Conservation (phyloP, 1,139 yeast genomes). For the Yamadazyma buinensis region DNA sequence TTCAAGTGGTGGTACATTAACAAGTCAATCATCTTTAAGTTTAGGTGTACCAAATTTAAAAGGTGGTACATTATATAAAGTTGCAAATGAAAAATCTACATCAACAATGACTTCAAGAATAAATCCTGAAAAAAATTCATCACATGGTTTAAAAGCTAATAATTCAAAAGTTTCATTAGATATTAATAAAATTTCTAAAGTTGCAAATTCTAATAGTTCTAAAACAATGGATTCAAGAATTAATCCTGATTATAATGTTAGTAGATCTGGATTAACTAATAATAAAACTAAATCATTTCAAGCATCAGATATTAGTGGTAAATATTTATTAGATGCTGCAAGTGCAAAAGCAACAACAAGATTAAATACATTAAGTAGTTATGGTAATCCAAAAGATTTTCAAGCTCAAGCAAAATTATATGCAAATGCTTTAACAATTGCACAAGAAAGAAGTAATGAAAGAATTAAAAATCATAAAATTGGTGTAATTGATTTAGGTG, state of each 20-base stretch:
- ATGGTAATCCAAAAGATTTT: constrained; percentile 30
- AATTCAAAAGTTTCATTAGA: constrained; percentile 27
- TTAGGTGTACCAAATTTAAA: constrained; percentile 40
- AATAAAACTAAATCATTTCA: constrained; percentile 34
- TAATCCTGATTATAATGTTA: constrained; percentile 39
- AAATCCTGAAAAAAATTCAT: constrained; percentile 40
- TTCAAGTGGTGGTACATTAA: constrained; percentile 11
- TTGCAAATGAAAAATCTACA: constrained; percentile 43
- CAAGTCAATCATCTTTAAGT: constrained; percentile 6
- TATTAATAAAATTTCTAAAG: constrained; percentile 37
- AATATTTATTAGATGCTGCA: constrained; percentile 59
- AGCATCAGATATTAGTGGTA: constrained; percentile 47
- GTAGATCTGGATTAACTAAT: constrained; percentile 37
- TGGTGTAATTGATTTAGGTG: constrained; percentile 79
- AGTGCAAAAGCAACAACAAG: constrained; percentile 54
- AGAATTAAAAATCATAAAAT: constrained; percentile 42
- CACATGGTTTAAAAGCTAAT: constrained; percentile 44
- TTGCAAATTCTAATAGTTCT: constrained; percentile 44
- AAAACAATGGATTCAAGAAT: constrained; percentile 40
- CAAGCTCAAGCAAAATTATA: constrained; percentile 42
- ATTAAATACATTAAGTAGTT: constrained; percentile 34
- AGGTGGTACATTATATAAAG: constrained; percentile 33
- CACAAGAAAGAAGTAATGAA: constrained; percentile 61
- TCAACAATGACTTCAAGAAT: constrained; percentile 46
- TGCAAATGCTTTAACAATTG: constrained; percentile 54